Percentiles rank a stretch among this genome's conserved stretches.
Conservation (phyloP, 1,284 basidiomycete genomes). For the Malassezia vespertilionis region DNA sequence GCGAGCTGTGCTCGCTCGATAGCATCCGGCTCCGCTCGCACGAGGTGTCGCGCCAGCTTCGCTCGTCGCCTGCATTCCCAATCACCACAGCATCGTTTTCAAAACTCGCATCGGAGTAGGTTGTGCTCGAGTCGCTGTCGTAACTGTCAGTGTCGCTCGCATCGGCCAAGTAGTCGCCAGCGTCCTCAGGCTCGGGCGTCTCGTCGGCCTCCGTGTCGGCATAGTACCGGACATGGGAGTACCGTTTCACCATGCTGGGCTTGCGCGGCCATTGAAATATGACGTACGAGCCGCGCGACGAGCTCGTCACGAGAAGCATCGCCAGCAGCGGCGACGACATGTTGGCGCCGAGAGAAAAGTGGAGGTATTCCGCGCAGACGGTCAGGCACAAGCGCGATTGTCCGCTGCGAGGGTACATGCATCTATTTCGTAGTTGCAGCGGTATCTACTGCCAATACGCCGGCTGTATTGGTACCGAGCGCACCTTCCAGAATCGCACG, state of each 20-base stretch:
- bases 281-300: slow-evolving; percentile 34
- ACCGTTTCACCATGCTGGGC: slow-evolving; percentile 30
- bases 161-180: slow-evolving; percentile 24
- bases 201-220: slow-evolving; percentile 15
- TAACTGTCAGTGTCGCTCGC: slow-evolving; percentile 8
- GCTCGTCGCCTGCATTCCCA: slow-evolving; percentile 17
- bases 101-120: background rate
- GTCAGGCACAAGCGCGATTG: no score
- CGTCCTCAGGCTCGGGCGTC: background rate
- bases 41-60: slow-evolving; percentile 10
- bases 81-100: no score
- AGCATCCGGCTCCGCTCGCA: background rate
- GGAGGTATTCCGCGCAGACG: no score
- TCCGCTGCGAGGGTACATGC: no score
- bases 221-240: slow-evolving; percentile 37
- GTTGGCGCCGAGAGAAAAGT: background rate
- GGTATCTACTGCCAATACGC: slow-evolving; percentile 12
- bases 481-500: slow-evolving; percentile 19
- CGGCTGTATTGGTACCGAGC: slow-evolving; percentile 14
- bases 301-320: slow-evolving; percentile 37
- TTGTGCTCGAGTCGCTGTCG: background rate
- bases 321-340: slow-evolving; percentile 28
- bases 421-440: no score
- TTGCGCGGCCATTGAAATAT: slow-evolving; percentile 42
- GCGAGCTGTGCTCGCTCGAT: slow-evolving; percentile 2